phyloP scores from a whole-genome alignment of 345 rosid species.

The Microthlaspi erraticum region DNA sequence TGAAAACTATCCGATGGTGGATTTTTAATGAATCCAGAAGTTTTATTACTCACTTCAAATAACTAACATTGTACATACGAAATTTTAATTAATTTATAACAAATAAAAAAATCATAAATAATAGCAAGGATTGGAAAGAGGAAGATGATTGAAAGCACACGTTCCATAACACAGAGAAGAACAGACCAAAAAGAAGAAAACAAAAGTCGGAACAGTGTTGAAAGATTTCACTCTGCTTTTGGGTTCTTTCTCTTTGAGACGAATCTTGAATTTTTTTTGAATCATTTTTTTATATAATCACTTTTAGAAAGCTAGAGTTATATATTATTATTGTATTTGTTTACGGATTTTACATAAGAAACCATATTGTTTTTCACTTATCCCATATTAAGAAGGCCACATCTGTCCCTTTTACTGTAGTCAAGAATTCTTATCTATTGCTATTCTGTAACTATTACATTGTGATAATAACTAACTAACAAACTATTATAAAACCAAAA shows the following conservation, averaged over 20 bases:
- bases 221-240: slow-evolving; percentile 37
- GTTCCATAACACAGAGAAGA: slow-evolving; percentile 48
- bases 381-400: neutral
- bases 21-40: neutral
- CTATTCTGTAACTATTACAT: slow-evolving; percentile 21
- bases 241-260: slow-evolving; percentile 37
- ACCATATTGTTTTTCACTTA: neutral
- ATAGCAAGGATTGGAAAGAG: neutral
- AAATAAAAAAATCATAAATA: neutral
- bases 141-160: slow-evolving; percentile 47
- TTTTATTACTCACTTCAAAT: slow-evolving; percentile 3
- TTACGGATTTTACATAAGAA: slow-evolving; percentile 1
- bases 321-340: neutral
- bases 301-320: neutral
- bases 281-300: neutral
- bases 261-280: slow-evolving; percentile 25
- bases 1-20: slow-evolving; percentile 10
- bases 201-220: slow-evolving; percentile 43
- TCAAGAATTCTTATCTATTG: neutral
- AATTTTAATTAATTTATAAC: no score
- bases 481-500: no score
- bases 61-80: neutral
- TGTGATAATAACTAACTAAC: slow-evolving; percentile 16
- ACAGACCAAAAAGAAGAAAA: slow-evolving; percentile 47
- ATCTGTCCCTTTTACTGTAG: no score